Base-by-base conservation (phyloP, 1,284 basidiomycete genomes). In the Papiliotrema flavescens region DNA sequence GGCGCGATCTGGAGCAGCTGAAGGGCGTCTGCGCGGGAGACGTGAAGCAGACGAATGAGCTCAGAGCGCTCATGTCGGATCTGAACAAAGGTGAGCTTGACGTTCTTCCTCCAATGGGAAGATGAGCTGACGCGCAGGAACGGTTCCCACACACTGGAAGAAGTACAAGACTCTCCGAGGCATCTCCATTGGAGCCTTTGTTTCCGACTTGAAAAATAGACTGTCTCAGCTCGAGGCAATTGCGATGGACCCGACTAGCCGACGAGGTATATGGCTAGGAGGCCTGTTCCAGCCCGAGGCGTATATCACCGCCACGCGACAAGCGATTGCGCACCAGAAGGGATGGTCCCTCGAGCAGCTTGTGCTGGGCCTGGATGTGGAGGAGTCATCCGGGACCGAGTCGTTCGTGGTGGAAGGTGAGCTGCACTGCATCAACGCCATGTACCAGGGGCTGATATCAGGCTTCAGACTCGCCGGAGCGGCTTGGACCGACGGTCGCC, bases 281-380 rank as follows among this genome's bases (percentile, higher is more conserved):
- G 89, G 90, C 0, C 75, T 97, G 50, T 96, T 97, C 83, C 93
- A 90, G 82, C 94, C 94, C 1, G 90, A 94, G 69, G 92, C 91
- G 2, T 96, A 92, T 74, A 83, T 97, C 65, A 96, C 93, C 0
- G 93, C 93, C 1, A 94, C 91, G 1, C 83, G 93, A 51, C 94
- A 97, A 76, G 85, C 88, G 17, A 87, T 93, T 8, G 93, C 93
- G 1, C 92, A 96, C 72, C 82, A 85, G 53, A 91, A 89, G 77
- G 85, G 85, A 60, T 90, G 89, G 86, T 93, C 90, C 73, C 79
- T 97, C 60, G 93, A 97, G 76, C 91, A 90, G n/a, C 74, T 96
- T 61, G 80, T 84, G 53, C 76, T 97, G 42, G 78, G 85, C 54
- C 79, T 97, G 19, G 87, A 90, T 57, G 84, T 96, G 42, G 89